Base-by-base conservation (phyloP, 2,329 filamentous ascomycete species). In the Diaporthe caulivora region DNA sequence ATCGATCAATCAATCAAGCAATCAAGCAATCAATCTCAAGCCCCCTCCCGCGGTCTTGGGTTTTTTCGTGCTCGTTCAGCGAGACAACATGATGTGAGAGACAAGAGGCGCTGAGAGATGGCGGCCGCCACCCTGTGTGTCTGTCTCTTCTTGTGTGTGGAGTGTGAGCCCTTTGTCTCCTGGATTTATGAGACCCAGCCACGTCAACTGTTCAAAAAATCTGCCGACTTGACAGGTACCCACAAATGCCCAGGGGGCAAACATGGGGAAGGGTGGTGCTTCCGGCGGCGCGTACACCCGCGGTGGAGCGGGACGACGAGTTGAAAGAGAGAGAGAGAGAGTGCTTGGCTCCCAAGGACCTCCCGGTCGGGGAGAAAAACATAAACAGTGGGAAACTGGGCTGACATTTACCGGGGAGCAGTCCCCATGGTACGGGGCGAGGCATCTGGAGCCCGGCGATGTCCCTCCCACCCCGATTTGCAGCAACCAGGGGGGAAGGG, bases 151-250 rank as follows among this genome's bases (percentile, higher is more conserved):
- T 34, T 42, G 24, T 34, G n/a, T 34, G 42, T 47, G 18, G 17
- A 18, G 42, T 47, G 53, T 47, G 53, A 40, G 13, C 37, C 37
- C 29, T 67, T 17, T 53, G 31, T 71, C 57, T 42, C 55, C 55
- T 47, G 51, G 21, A 49, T 24, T 15, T 2, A 40, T 34, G 44
- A 62, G 54, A 74, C 55, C 55, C 51, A 57, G 72, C 69, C 67
- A 62, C 47, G 42, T 70, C 58, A 58, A 72, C 67, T 65, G 64
- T 64, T 64, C 62, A 54, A 67, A 72, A 72, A 57, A 72, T 69
- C 67, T 69, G 70, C 73, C 73, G 73, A 64, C 40, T 70, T 74
- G 73, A 72, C 73, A 74, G 73, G 73, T 74, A 71, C 60, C 70
- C 60, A 40, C 64, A 62, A 54, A 60, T 26, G 18, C 44, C 55